These are phyloP conservation scores for Podospora fimiseda DNA, from an alignment of 495 filamentous ascomycete genomes.

Conservation along the genomic window DNA sequence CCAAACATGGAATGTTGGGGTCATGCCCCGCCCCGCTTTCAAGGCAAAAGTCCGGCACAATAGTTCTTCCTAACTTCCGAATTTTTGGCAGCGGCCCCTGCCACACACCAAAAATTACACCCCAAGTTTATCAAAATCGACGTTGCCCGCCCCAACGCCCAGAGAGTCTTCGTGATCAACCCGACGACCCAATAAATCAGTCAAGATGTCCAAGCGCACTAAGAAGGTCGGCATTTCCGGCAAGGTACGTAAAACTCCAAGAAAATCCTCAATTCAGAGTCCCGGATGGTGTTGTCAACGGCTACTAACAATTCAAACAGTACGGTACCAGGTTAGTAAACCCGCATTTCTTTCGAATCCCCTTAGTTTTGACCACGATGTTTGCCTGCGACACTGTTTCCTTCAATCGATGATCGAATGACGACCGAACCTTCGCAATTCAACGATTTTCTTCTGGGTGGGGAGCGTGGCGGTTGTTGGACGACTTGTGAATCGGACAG, in stretches of 20 bases:
- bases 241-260: conserved; percentile 37
- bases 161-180: conserved; percentile 19
- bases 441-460: too few species aligned
- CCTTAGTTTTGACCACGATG: conserved; percentile 8
- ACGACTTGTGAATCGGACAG: too few species aligned
- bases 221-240: conserved; percentile 92
- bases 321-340: conserved; percentile 53
- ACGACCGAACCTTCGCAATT: too few species aligned
- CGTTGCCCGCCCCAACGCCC: conserved; percentile 19
- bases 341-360: conserved; percentile 7
- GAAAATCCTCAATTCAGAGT: background rate
- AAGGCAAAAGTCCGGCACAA: conserved; percentile 19
- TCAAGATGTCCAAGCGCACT: conserved; percentile 92
- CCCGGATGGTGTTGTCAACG: background rate
- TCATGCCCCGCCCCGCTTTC: conserved; percentile 11
- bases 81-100: conserved; percentile 11
- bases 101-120: conserved; percentile 25
- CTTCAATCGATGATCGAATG: conserved; percentile 1
- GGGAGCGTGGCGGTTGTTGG: too few species aligned
- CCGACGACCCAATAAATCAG: conserved; percentile 26
- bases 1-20: background rate
- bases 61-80: conserved; percentile 24
- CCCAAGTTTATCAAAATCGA: conserved; percentile 29
- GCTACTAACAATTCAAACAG: conserved; percentile 25
- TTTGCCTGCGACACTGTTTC: background rate